Conservation (phyloP, 225 moss, liverwort and hornwort species). For the Asterella californica region DNA sequence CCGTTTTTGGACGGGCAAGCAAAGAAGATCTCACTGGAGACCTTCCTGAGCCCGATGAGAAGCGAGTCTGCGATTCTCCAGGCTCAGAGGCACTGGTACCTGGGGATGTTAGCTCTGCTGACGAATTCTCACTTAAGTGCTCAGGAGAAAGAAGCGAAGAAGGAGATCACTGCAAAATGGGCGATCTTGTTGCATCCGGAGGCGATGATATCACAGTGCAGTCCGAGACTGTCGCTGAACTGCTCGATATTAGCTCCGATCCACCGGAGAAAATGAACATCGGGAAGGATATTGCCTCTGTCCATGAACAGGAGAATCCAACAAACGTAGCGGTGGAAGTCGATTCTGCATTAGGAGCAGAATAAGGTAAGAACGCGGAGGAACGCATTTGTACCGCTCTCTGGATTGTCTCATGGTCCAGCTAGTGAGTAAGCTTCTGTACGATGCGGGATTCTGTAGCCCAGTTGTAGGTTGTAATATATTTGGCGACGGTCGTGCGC, state of each 20-base stretch:
- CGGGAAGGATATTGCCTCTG: not conserved
- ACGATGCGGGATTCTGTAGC: not conserved
- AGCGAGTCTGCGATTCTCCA: constrained; percentile 39
- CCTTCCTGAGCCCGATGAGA: constrained; percentile 47
- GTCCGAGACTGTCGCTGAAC: not conserved
- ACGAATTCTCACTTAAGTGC: not conserved
- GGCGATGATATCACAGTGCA: not conserved
- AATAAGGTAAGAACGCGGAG: constrained; percentile 1
- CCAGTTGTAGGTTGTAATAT: not conserved
- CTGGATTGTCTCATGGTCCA: not conserved
- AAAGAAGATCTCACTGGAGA: constrained; percentile 32
- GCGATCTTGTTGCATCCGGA: not conserved
- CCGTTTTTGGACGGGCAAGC: constrained; percentile 38
- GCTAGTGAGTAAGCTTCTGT: too few species aligned
- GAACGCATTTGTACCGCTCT: not conserved
- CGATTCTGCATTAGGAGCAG: not conserved
- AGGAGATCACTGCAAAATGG: constrained; percentile 3
- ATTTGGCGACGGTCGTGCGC: not conserved
- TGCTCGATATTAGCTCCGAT: not conserved
- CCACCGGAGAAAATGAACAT: not conserved
- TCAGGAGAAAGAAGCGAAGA: not conserved
- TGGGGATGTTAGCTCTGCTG: not conserved
- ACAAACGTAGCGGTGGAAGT: not conserved
- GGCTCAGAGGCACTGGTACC: not conserved
- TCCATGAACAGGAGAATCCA: not conserved